Conservation (phyloP, 306 rosid species). For the Prunus kanzakura region DNA sequence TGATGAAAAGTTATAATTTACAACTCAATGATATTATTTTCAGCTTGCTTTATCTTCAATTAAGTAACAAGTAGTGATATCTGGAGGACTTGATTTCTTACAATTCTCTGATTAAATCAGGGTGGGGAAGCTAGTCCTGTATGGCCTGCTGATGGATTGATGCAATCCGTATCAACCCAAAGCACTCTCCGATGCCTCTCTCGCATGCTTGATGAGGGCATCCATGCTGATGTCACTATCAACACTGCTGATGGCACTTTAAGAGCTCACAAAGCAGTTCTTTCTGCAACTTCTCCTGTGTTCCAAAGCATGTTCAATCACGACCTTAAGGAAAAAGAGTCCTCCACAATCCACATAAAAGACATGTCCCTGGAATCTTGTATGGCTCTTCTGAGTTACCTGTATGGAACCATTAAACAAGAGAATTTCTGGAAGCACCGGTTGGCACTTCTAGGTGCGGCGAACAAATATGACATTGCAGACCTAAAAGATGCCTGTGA, state of each 20-base stretch:
- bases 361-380: slow-evolving; percentile 78
- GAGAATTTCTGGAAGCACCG: slow-evolving; percentile 80
- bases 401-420: slow-evolving; percentile 77
- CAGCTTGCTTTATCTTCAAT: neutral
- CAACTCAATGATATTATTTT: neutral
- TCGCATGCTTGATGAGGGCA: slow-evolving; percentile 76
- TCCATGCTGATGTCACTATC: slow-evolving; percentile 73
- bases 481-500: slow-evolving; percentile 73
- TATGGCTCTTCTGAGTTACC: slow-evolving; percentile 58
- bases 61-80: neutral
- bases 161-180: slow-evolving; percentile 50
- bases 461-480: slow-evolving; percentile 63
- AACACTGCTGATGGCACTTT: slow-evolving; percentile 55
- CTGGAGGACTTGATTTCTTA: neutral
- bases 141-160: slow-evolving; percentile 58
- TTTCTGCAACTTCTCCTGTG: slow-evolving; percentile 85
- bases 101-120: slow-evolving; percentile 23
- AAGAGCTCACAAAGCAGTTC: slow-evolving; percentile 79
- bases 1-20: neutral
- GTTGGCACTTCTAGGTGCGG: slow-evolving; percentile 71
- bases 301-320: slow-evolving; percentile 84
- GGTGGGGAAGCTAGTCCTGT: slow-evolving; percentile 65
- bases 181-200: slow-evolving; percentile 62
- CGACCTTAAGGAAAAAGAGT: slow-evolving; percentile 73
- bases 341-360: slow-evolving; percentile 65